Conservation (phyloP, 805 yeast species). For the Saccharomycopsis guyanensis region DNA sequence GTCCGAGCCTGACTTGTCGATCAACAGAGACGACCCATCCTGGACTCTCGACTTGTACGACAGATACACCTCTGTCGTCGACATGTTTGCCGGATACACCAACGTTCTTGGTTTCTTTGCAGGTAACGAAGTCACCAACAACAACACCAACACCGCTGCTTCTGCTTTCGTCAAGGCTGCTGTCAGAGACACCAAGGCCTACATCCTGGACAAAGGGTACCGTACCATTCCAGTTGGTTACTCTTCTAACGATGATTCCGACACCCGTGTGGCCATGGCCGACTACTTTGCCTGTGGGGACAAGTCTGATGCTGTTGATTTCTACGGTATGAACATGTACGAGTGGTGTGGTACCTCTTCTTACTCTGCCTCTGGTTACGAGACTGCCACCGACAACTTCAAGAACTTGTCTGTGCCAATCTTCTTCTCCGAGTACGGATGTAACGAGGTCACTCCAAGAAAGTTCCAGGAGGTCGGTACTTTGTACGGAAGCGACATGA, state of each 20-base stretch:
- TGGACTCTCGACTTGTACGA: slow-evolving; percentile 58
- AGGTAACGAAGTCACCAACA: slow-evolving; percentile 78
- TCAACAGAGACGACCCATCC: slow-evolving; percentile 52
- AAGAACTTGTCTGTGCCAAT: slow-evolving; percentile 59
- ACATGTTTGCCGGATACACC: slow-evolving; percentile 58
- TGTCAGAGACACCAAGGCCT: slow-evolving; percentile 65
- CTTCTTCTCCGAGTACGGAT: slow-evolving; percentile 80
- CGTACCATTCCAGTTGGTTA: slow-evolving; percentile 74
- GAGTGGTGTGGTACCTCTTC: slow-evolving; percentile 76
- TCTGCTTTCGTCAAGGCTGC: slow-evolving; percentile 83
- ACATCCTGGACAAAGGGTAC: slow-evolving; percentile 53
- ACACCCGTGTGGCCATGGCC: slow-evolving; percentile 71
- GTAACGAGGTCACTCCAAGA: slow-evolving; percentile 66
- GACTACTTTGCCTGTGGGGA: slow-evolving; percentile 82
- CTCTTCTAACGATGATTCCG: slow-evolving; percentile 76
- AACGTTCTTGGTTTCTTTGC: slow-evolving; percentile 79
- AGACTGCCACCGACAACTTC: slow-evolving; percentile 56
- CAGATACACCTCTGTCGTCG: slow-evolving; percentile 66
- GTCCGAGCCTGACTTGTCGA: slow-evolving; percentile 56
- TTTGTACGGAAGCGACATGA: slow-evolving; percentile 59
- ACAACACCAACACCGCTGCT: slow-evolving; percentile 56
- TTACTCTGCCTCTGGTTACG: slow-evolving; percentile 56
- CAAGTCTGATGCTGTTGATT: slow-evolving; percentile 51
- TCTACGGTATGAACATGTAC: slow-evolving; percentile 85
- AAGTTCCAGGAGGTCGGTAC: slow-evolving; percentile 63